These are phyloP conservation scores for Solanum clarkiae DNA, from an alignment of 257 asterid species.

Conservation along the genomic window DNA sequence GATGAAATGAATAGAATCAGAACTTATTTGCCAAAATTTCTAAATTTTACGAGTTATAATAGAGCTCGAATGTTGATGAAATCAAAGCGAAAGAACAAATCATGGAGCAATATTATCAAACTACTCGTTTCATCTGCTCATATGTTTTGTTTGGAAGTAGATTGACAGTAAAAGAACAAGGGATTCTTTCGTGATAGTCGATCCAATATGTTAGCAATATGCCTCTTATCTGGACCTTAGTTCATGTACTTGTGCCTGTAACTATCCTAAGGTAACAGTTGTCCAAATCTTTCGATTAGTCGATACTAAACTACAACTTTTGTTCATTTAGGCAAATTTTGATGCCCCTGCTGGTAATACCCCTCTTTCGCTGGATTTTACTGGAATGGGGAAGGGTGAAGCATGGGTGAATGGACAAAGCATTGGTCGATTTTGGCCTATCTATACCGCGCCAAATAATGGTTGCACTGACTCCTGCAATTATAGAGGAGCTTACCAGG, in stretches of 20 bases:
- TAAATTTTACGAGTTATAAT: background rate
- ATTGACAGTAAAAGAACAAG: background rate
- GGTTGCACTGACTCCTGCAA: slow-evolving; percentile 59
- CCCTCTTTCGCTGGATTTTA: slow-evolving; percentile 68
- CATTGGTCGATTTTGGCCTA: slow-evolving; percentile 93
- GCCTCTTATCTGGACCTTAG: background rate
- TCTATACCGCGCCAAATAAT: slow-evolving; percentile 25
- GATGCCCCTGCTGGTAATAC: slow-evolving; percentile 61
- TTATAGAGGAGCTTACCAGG: slow-evolving; percentile 50
- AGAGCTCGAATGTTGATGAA: background rate
- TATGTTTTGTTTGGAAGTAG: background rate
- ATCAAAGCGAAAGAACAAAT: background rate
- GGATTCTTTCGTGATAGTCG: background rate
- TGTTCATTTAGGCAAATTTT: slow-evolving; percentile 35
- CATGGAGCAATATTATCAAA: background rate
- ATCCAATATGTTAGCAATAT: background rate
- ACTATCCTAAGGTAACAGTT: background rate
- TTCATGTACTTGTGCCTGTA: background rate
- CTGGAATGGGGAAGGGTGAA: slow-evolving; percentile 75
- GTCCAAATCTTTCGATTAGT: background rate
- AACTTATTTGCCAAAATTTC: background rate
- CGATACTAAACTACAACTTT: background rate
- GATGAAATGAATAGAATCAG: background rate
- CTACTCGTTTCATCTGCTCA: background rate
- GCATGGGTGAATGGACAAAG: slow-evolving; percentile 95